phyloP scores from a whole-genome alignment of 1,139 yeast species.

The Diutina catenulata region DNA sequence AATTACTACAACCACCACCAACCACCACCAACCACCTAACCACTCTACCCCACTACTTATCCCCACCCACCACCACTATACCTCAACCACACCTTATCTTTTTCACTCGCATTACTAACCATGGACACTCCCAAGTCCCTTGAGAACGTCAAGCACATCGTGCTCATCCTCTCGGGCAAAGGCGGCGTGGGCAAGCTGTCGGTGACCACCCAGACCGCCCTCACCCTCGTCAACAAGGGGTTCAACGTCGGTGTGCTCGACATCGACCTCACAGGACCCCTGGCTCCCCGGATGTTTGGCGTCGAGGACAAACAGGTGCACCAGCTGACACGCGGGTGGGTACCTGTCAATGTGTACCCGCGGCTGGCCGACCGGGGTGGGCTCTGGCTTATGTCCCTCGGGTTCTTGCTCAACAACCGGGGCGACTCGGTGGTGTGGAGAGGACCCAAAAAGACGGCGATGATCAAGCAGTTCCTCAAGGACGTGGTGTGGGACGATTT shows the following conservation, averaged over 20 bases:
- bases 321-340: conserved; percentile 82
- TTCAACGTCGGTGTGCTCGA: conserved; percentile 84
- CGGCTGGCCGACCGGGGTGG: conserved; percentile 20
- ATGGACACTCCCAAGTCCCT: conserved; percentile 38
- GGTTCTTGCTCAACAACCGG: conserved; percentile 71
- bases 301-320: conserved; percentile 69
- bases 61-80: too few relatives aligned
- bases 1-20: too few relatives aligned
- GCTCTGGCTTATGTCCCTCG: conserved; percentile 73
- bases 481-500: conserved; percentile 73
- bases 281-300: conserved; percentile 94
- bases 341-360: conserved; percentile 52
- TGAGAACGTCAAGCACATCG: conserved; percentile 53
- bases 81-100: too few relatives aligned
- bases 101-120: too few relatives aligned
- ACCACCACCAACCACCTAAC: too few relatives aligned
- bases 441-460: conserved; percentile 96
- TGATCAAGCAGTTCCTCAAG: conserved; percentile 85
- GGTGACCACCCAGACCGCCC: conserved; percentile 85
- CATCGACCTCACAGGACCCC: conserved; percentile 94
- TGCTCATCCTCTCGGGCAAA: conserved; percentile 34
- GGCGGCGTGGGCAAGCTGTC: conserved; percentile 87
- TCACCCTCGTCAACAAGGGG: conserved; percentile 60
- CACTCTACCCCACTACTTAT: too few relatives aligned
- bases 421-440: conserved; percentile 96